These are phyloP conservation scores for Ceratobasidium sp. DNA, from an alignment of 1,284 basidiomycete species.

Conservation along the genomic window DNA sequence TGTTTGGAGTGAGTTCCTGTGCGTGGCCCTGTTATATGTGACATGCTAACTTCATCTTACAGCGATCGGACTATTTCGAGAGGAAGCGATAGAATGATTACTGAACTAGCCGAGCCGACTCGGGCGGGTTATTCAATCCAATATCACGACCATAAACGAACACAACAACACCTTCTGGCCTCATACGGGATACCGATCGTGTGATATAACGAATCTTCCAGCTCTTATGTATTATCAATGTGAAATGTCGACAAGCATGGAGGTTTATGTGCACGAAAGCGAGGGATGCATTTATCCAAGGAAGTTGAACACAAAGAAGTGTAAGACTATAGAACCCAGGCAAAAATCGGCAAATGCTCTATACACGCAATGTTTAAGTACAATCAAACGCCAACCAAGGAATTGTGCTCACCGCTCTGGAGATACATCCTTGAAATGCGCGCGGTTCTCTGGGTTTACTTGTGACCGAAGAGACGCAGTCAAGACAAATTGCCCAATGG, in stretches of 20 bases:
- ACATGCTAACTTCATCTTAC: constrained; percentile 44
- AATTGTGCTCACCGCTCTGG: constrained; percentile 80
- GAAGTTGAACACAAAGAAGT: constrained; percentile 99
- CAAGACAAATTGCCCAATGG: constrained; percentile 96
- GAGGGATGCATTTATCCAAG: constrained; percentile 65
- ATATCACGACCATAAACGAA: not conserved
- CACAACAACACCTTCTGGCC: not conserved
- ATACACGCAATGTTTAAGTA: constrained; percentile 39
- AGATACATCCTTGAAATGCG: constrained; percentile 89
- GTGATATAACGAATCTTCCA: constrained; percentile 13
- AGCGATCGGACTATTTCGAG: constrained; percentile 82
- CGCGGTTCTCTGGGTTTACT: constrained; percentile 85
- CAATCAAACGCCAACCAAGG: constrained; percentile 42
- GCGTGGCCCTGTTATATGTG: constrained; percentile 39
- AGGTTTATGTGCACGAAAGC: not conserved
- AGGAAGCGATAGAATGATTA: constrained; percentile 56
- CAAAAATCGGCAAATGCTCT: constrained; percentile 98
- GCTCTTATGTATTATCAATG: constrained; percentile 19
- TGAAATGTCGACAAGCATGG: constrained; percentile 11
- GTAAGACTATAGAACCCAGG: constrained; percentile 91
- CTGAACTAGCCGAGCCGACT: not conserved
- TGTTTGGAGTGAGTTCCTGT: constrained; percentile 71
- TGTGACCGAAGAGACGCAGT: constrained; percentile 92
- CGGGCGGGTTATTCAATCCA: not conserved
- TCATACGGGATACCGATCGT: constrained; percentile 13